These are phyloP conservation scores for Yamadazyma mexicana DNA, from an alignment of 1,139 yeast species.

Conservation along the genomic window DNA sequence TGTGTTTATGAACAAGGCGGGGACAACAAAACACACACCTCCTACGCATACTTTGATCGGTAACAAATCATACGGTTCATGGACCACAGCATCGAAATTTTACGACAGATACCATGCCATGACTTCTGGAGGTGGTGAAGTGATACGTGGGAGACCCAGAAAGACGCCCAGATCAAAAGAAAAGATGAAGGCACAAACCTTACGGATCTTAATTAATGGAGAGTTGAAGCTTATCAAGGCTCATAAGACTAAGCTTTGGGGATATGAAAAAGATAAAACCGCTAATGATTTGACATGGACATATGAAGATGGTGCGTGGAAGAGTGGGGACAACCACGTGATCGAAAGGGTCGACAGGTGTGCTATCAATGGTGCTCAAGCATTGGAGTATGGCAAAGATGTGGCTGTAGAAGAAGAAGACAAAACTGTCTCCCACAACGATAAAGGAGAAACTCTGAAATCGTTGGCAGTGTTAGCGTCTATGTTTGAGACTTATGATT, in stretches of 20 bases:
- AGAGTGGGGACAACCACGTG: conserved; percentile 77
- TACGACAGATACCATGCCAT: conserved; percentile 15
- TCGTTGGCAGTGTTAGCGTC: conserved; percentile 47
- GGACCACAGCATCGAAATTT: conserved; percentile 18
- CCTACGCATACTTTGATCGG: conserved; percentile 36
- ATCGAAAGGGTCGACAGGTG: conserved; percentile 51
- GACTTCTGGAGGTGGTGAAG: conserved; percentile 41
- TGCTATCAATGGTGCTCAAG: conserved; percentile 25
- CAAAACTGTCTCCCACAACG: conserved; percentile 20
- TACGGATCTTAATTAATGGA: conserved; percentile 66
- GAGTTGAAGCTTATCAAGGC: conserved; percentile 57
- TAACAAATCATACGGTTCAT: conserved; percentile 34
- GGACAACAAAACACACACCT: conserved; percentile 35
- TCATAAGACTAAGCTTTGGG: conserved; percentile 85
- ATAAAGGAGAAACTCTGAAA: conserved; percentile 34
- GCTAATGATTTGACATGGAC: conserved; percentile 61
- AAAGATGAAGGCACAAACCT: conserved; percentile 54
- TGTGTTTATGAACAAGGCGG: conserved; percentile 32
- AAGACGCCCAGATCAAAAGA: conserved; percentile 43
- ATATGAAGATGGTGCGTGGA: conserved; percentile 73
- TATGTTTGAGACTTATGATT: conserved; percentile 53
- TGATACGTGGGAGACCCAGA: conserved; percentile 66
- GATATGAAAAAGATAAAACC: conserved; percentile 67
- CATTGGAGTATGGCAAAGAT: conserved; percentile 18
- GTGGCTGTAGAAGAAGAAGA: conserved; percentile 19